phyloP scores from a whole-genome alignment of 2,329 filamentous ascomycete species.

The Penicillium janthinellum region DNA sequence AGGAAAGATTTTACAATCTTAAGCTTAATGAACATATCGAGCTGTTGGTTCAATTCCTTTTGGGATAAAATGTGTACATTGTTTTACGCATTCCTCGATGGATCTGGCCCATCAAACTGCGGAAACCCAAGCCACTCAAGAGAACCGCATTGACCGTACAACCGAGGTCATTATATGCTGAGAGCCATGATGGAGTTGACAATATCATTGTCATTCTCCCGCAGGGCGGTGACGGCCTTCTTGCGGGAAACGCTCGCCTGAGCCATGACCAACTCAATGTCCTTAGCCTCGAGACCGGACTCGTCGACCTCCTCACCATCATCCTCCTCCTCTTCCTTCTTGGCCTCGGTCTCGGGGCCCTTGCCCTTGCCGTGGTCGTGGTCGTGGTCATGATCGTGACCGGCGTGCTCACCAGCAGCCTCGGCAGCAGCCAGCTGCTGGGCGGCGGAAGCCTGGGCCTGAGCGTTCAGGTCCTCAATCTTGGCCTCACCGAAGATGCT shows the following conservation, averaged over 20 bases:
- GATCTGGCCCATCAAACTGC: constrained; percentile 30
- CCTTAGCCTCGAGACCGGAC: constrained; percentile 93
- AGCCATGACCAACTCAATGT: constrained; percentile 98
- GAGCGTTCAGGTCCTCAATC: constrained; percentile 99
- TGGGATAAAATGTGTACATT: constrained; percentile 41
- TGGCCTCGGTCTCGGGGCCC: constrained; percentile 60
- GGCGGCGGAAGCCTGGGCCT: constrained; percentile 92
- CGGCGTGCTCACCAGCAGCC: constrained; percentile 60
- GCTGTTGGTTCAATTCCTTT: constrained; percentile 34
- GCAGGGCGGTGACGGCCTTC: constrained; percentile 95
- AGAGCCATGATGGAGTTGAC: constrained; percentile 99
- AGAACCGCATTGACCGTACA: constrained; percentile 10
- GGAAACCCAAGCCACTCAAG: constrained; percentile 36
- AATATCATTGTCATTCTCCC: constrained; percentile 99
- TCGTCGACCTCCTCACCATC: constrained; percentile 96
- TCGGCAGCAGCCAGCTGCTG: constrained; percentile 87
- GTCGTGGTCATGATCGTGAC: constrained; percentile 55
- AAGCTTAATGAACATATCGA: constrained; percentile 17
- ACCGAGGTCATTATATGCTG: constrained; percentile 63
- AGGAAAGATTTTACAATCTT: background rate
- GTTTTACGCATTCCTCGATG: constrained; percentile 27
- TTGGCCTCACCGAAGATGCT: constrained; percentile 99
- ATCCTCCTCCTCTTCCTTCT: constrained; percentile 81
- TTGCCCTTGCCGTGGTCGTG: constrained; percentile 64
- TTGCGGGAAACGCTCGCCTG: constrained; percentile 96